phyloP scores from a whole-genome alignment of 2,329 filamentous ascomycete genomes.

The Aureobasidium sp. region DNA sequence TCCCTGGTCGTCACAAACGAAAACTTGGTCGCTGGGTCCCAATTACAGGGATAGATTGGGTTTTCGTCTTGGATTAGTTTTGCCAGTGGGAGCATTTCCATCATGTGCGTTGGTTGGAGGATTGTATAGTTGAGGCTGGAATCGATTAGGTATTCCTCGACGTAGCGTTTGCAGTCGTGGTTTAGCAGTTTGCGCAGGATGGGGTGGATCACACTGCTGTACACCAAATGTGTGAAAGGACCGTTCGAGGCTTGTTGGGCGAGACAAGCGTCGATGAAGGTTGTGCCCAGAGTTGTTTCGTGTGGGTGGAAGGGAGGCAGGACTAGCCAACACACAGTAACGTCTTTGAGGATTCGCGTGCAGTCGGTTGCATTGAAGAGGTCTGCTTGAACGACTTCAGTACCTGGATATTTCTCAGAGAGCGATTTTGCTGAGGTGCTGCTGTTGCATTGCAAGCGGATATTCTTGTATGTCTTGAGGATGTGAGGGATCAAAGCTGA shows the following conservation, averaged over 20 bases:
- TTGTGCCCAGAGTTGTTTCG: constrained; percentile 26
- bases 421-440: constrained; percentile 22
- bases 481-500: constrained; percentile 28
- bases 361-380: constrained; percentile 20
- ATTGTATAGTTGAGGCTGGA: constrained; percentile 28
- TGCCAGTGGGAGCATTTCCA: constrained; percentile 24
- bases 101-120: constrained; percentile 28
- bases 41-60: constrained; percentile 18
- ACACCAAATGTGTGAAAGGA: constrained; percentile 28
- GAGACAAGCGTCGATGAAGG: constrained; percentile 30
- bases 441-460: constrained; percentile 28
- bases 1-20: constrained; percentile 22
- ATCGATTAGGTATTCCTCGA: constrained; percentile 30
- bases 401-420: constrained; percentile 23
- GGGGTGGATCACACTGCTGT: constrained; percentile 26
- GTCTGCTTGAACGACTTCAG: constrained; percentile 26
- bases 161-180: constrained; percentile 28
- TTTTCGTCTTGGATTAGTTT: constrained; percentile 17
- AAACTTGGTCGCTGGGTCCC: constrained; percentile 19
- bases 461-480: constrained; percentile 22
- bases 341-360: constrained; percentile 22
- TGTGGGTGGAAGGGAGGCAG: constrained; percentile 28
- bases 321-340: constrained; percentile 26
- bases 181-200: constrained; percentile 29
- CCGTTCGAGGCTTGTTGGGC: constrained; percentile 15